A percentile compares a stretch with the other conserved stretches of the same genome.
phyloP scores from a whole-genome alignment of 2,329 filamentous ascomycete genomes.

The Cephalotrichum gorgonifer region DNA sequence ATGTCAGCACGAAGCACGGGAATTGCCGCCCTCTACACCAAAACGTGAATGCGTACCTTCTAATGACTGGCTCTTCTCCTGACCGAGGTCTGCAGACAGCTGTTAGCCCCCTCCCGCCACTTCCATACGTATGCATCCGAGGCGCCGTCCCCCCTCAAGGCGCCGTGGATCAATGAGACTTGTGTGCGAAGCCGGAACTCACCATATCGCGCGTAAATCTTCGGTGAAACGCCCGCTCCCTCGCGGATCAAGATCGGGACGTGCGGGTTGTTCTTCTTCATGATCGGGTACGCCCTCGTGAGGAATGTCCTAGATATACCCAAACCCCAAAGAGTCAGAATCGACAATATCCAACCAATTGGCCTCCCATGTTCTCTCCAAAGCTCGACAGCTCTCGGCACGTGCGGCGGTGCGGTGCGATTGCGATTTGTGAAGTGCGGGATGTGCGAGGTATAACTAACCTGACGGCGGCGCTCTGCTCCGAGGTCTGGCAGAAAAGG shows the following conservation, averaged over 20 bases:
- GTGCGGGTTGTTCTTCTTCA: slow-evolving; percentile 98
- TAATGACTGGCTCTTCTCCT: slow-evolving; percentile 46
- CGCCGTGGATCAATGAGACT: background rate
- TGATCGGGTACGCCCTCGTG: slow-evolving; percentile 83
- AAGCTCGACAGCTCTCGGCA: too few relatives aligned
- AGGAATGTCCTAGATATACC: slow-evolving; percentile 63
- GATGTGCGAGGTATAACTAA: slow-evolving; percentile 41
- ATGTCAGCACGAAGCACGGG: background rate
- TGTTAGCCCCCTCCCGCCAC: slow-evolving; percentile 10
- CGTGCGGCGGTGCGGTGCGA: too few relatives aligned
- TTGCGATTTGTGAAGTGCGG: too few relatives aligned
- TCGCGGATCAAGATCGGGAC: slow-evolving; percentile 92
- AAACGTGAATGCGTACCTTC: slow-evolving; percentile 30
- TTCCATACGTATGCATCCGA: too few relatives aligned
- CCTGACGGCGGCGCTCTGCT: slow-evolving; percentile 83
- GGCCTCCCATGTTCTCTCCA: too few relatives aligned
- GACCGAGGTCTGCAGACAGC: slow-evolving; percentile 35
- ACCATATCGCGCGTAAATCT: slow-evolving; percentile 91
- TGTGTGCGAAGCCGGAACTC: slow-evolving; percentile 19
- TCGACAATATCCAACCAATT: too few relatives aligned
- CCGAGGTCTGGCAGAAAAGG: slow-evolving; percentile 89
- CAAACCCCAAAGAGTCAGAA: too few relatives aligned
- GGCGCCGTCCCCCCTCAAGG: background rate
- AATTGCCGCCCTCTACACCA: too few relatives aligned
- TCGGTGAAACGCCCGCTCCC: slow-evolving; percentile 72